Base-by-base conservation (phyloP, 257 asterid genomes). In the Solanum infundibuliforme region DNA sequence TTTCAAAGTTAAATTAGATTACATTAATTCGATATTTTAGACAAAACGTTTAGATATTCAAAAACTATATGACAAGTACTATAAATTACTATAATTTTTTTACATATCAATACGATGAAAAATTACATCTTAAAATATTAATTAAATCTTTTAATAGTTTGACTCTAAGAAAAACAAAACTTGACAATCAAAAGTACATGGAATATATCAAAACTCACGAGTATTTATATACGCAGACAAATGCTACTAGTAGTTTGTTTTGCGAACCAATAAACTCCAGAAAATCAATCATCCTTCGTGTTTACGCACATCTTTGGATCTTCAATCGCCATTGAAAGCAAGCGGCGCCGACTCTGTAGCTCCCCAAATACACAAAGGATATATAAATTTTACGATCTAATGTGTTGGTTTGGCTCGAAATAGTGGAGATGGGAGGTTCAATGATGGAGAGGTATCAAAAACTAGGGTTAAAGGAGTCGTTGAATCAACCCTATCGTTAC, bases 391-490 rank as follows among this genome's bases (percentile, higher is more conserved):
- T 58, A 7, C 77, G 75, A 32, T 48, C 5, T 23, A 6, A 82
- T 48, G 86, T 20, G 36, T 79, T 8, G 36, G 62, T 1, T 38
- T 23, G 58, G 68, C 6, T 60, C 12, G 29, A 8, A 60, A 23
- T 60, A 60, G 68, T 60, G 25, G 87, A 48, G 23, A 86, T 86
- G 88, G 88, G 69, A 58, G 35, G 48, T 71, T 73, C 89, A 7
- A 87, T 90, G 89, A 62, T 74, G 25, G 90, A 90, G 52, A 93
- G 97, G 83, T 96, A 94, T 91, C 86, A 90, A 88, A 88, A 89
- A 12, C 88, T 96, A 69, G 88, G 74, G 89, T 90, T 95, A 12
- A 91, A 88, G 34, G 93, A 95, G 81, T 92, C 94, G 87, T 92
- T 95, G 79, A 88, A 90, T 77, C 89, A 86, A 84, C 86, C 93